Evolutionary conservation across 805 yeast species (phyloP).

Genomic region (Barnettozyma sucrosica): DNA sequence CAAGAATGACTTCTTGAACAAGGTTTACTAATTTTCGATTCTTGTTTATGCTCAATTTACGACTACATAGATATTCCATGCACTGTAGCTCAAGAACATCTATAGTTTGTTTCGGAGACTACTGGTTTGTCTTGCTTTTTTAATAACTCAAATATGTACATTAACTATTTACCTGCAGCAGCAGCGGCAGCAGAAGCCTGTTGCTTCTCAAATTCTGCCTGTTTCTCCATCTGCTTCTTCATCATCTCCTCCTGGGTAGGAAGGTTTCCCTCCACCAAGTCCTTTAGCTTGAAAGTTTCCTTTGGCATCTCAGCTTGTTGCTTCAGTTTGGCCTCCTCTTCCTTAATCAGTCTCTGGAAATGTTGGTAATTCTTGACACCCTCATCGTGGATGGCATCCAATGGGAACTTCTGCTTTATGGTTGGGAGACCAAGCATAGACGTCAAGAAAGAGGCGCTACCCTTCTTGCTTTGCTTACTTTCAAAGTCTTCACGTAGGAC

Average conservation of each 20-base stretch:
- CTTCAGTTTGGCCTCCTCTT: conserved; percentile 60
- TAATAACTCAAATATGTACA: neutral
- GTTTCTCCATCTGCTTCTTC: conserved; percentile 37
- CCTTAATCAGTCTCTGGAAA: conserved; percentile 76
- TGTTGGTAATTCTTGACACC: conserved; percentile 85
- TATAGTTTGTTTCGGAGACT: no score
- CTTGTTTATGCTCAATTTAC: conserved; percentile 1
- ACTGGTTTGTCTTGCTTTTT: no score
- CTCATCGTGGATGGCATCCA: conserved; percentile 84
- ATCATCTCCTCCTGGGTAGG: conserved; percentile 66
- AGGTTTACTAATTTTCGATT: conserved; percentile 20
- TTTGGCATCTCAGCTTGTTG: conserved; percentile 75
- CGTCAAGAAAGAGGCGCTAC: conserved; percentile 47
- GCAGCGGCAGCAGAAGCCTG: conserved; percentile 6
- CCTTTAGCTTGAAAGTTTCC: conserved; percentile 79
- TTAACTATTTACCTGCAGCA: conserved; percentile 5
- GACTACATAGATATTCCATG: conserved; percentile 3
- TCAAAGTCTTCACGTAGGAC: conserved; percentile 68
- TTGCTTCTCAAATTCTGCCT: conserved; percentile 30
- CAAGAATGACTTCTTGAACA: conserved; percentile 38
- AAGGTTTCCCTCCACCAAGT: conserved; percentile 76
- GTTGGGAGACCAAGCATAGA: conserved; percentile 60
- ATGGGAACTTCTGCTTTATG: conserved; percentile 49
- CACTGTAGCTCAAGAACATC: neutral
- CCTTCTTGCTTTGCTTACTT: conserved; percentile 42